Base-by-base conservation (phyloP, 1,284 basidiomycete genomes). In the Pholiota adiposa region DNA sequence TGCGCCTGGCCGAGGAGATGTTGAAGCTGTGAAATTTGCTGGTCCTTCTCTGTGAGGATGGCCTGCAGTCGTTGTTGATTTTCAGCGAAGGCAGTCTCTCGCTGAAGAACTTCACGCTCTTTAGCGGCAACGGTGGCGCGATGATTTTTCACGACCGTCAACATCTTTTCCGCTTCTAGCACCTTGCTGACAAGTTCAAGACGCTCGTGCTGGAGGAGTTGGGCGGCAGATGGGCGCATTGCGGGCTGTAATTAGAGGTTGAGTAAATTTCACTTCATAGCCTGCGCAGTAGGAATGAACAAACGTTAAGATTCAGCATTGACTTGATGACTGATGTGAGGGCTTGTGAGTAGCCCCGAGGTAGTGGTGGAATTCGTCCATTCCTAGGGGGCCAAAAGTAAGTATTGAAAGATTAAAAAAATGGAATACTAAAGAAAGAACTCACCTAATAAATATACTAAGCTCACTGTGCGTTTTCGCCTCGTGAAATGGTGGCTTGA, bases 401-500 rank as follows among this genome's bases (percentile, higher is more conserved):
- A 11, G 36, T 38, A 7, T 16, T 38, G 36, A 12, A 38, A 38
- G 36, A n/a, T n/a, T 38, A 38, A 11, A 31, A 31, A 11, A 31
- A 11, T 31, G 16, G 4, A 43, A 43, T 36, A 54, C 8, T 27
- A 16, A 25, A 2, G n/a, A 19, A 27, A 16, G 31, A 57, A 69
- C 82, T 6, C 52, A 88, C 88, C 92, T 83, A 70, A 97, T 93
- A 60, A 90, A 84, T 62, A 89, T 87, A 57, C 89, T 92, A 11
- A 96, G 80, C 70, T 96, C 93, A 0, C 85, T 83, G 64, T 96
- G 94, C 0, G 93, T 94, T 72, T 92, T 89, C 0, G 94, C 94
- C 75, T 95, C 93, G 67, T 94, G 90, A 68, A 96, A 96, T 9
- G 94, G 94, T 0, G 94, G 94, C 66, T 91, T 90, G 54, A 94